Conservation (phyloP, 2,329 filamentous ascomycete genomes). For the Pseudogymnoascus sp. region DNA sequence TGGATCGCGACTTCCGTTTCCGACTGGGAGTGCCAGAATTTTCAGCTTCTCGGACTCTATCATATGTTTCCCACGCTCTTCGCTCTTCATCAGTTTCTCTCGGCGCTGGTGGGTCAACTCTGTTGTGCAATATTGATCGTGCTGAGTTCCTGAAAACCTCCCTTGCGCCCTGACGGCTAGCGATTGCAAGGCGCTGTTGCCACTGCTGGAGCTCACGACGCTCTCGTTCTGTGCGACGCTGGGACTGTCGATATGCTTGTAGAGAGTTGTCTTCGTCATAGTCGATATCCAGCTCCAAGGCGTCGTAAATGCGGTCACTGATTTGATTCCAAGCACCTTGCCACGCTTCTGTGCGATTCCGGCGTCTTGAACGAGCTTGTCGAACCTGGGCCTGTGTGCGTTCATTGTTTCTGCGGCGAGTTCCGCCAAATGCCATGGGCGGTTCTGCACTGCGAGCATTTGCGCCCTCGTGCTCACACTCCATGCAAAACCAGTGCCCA, state of each 20-base stretch:
- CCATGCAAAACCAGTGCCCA: conserved; percentile 85
- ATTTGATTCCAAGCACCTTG: conserved; percentile 74
- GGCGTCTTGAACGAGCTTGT: conserved; percentile 41
- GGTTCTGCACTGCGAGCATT: conserved; percentile 30
- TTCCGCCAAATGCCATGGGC: conserved; percentile 22
- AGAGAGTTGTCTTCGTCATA: conserved; percentile 66
- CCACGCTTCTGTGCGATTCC: conserved; percentile 75
- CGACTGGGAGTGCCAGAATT: conserved; percentile 46
- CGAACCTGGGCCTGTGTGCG: conserved; percentile 54
- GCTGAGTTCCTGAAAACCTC: conserved; percentile 66
- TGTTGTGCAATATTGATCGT: conserved; percentile 50
- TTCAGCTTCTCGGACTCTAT: conserved; percentile 69
- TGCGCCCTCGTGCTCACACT: conserved; percentile 52
- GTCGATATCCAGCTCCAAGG: conserved; percentile 69
- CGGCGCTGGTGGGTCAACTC: conserved; percentile 41
- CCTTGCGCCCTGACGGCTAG: conserved; percentile 68
- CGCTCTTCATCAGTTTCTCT: conserved; percentile 74
- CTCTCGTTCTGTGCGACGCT: conserved; percentile 42
- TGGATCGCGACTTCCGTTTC: conserved; percentile 68
- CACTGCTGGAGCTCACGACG: conserved; percentile 60
- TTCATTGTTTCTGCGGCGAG: conserved; percentile 27
- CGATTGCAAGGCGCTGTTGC: conserved; percentile 78
- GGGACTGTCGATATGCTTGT: conserved; percentile 48
- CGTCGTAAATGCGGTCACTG: conserved; percentile 55
- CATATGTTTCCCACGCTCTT: conserved; percentile 83